Base-by-base conservation (phyloP, 2,329 filamentous ascomycete genomes). In the Huntiella savannae region DNA sequence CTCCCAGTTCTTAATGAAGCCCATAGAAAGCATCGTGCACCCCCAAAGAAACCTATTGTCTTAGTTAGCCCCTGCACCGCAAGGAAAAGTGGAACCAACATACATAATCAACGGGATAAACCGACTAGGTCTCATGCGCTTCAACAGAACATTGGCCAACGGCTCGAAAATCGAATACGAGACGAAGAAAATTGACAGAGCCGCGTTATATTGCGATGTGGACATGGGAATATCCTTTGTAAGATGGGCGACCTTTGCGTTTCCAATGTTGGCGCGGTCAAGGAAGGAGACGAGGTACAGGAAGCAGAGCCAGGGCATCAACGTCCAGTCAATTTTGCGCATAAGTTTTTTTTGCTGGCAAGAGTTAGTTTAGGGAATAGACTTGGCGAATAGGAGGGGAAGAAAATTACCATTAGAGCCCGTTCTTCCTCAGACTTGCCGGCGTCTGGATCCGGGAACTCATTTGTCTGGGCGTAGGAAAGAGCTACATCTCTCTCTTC, bases 31-130 rank as follows among this genome's bases (percentile, higher is more conserved):
- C 79, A 84, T 83, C 43, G 67, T 69, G 7, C 69, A 62, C 2
- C 82, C 82, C 82, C 80, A 79, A 1, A 69, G 52, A 32, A 77
- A 57, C 63, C 73, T 75, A 35, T 5, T n/a, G 36, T 5, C 12
- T 32, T 15, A 51, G n/a, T 10, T 17, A 45, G 44, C 60, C 50
- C 60, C 54, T 47, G 1, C 12, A 22, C 2, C 16, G 36, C 38
- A 17, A 40, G 4, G 11, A 10, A 46, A 12, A 17, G 3, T 41
- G 40, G 19, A 5, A 19, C 1, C 12, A 16, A 71, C 67, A 53
- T 72, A 69, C 79, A 94, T 92, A 56, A 92, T 92, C 32, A 71
- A 64, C 2, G 85, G 81, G 47, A 92, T 75, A 57, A 92, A 94
- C 45, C 87, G 63, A 35, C 79, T 83, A 0, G 86, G 86, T 1